Base-by-base conservation (phyloP, 1,139 yeast species). In the Sugiyamaella castrensis region DNA sequence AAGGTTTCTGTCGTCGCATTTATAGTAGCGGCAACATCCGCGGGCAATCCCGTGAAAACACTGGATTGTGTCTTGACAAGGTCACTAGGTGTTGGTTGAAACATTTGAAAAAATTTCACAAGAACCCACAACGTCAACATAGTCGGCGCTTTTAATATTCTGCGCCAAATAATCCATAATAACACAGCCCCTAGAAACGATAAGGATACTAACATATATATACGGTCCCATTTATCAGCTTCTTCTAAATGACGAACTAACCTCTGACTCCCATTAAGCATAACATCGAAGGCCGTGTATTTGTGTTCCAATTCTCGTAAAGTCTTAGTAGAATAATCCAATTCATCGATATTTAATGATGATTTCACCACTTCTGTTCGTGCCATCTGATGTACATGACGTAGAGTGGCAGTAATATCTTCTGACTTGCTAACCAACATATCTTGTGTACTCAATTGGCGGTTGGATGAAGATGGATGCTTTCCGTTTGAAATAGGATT, bases 161-260 rank as follows among this genome's bases (percentile, higher is more conserved):
- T 70, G 55, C 83, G 68, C 81, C 85, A 84, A 1, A 83, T 55
- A 16, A 84, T 80, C 84, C 87, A 83, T 2, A 69, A 61, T 54
- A 85, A 71, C 33, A 82, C 83, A 1, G 74, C 55, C 2, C 74
- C 69, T 50, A 84, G 73, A 55, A 84, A 81, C 15, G 79, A 80
- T 40, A 84, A 59, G 29, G 87, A 74, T 46, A 77, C 65, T 55
- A 81, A 79, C 60, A 84, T 83, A 49, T 80, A 69, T 43, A 77
- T 71, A 46, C 85, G 73, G 59, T 85, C 92, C 53, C 75, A 69
- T 48, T 74, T 71, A 58, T 85, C 88, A 45, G 87, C 86, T 59
- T 80, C 80, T 58, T 84, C 87, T 48, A 84, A 79, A 51, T 81
- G 76, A 54, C 74, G 72, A 38, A 84, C 86, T 40, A 84, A 74